Percentiles rank a stretch among this genome's conserved stretches.
These are phyloP conservation scores for Alternaria brassicicola DNA, from an alignment of 2,329 filamentous ascomycete species.

Conservation along the genomic window DNA sequence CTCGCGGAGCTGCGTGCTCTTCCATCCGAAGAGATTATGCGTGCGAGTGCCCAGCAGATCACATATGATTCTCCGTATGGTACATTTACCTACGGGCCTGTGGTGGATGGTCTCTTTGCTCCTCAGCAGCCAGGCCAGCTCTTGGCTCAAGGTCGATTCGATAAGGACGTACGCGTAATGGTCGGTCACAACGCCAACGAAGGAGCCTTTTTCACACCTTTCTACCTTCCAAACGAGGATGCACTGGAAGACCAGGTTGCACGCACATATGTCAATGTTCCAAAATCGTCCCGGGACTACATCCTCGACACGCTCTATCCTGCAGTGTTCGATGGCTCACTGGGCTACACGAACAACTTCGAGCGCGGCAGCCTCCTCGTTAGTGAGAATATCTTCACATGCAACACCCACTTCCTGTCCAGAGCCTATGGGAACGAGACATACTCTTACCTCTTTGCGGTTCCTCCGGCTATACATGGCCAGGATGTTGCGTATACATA, in stretches of 20 bases:
- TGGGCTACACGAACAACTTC: conserved; percentile 55
- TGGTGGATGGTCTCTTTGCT: conserved; percentile 43
- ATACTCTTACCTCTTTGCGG: conserved; percentile 60
- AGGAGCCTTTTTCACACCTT: conserved; percentile 53
- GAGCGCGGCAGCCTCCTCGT: conserved; percentile 51
- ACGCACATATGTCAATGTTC: conserved; percentile 38
- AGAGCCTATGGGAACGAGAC: conserved; percentile 55
- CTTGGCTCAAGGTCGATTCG: conserved; percentile 47
- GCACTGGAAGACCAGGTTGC: conserved; percentile 36
- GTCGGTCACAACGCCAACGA: conserved; percentile 54
- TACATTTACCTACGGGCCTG: conserved; percentile 41
- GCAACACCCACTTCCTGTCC: conserved; percentile 60
- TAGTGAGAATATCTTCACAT: conserved; percentile 56
- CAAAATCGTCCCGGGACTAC: conserved; percentile 46
- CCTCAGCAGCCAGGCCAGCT: conserved; percentile 43
- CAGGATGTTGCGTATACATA: conserved; percentile 61
- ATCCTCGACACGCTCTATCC: conserved; percentile 58
- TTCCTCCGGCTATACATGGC: conserved; percentile 61
- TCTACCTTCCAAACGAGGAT: conserved; percentile 43
- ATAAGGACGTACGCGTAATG: conserved; percentile 45
- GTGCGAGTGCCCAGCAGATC: conserved; percentile 45
- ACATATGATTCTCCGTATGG: conserved; percentile 43
- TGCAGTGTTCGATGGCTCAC: conserved; percentile 54
- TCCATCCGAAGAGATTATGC: conserved; percentile 38
- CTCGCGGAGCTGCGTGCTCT: conserved; percentile 44